Base-by-base conservation (phyloP, 495 filamentous ascomycete genomes). In the Neurospora sp. region DNA sequence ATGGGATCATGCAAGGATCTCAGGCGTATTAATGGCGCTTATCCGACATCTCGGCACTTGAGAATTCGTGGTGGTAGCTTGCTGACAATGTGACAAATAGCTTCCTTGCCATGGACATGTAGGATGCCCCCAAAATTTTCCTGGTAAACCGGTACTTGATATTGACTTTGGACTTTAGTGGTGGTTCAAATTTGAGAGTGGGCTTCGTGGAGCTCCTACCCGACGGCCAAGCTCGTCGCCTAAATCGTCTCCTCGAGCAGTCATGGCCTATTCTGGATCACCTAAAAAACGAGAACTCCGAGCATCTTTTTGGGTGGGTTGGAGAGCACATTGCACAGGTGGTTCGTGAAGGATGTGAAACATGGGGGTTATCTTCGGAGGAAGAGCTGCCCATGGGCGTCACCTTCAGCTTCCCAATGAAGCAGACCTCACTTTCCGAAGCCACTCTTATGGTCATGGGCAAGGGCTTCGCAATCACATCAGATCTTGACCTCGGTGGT, bases 391-490 rank as follows among this genome's bases (percentile, higher is more conserved):
- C 91, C 44, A 87, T 94, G 84, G 93, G 93, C 3, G 91, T 96
- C 48, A 93, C 93, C 16, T 96, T 94, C 79, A 93, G 90, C 82
- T 96, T 96, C 76, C 92, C 93, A 14, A 94, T 95, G 82, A 88
- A 89, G 78, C 93, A 96, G 85, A 86, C 87, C 72, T 90, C 91
- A 31, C 84, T 95, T 68, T 85, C 91, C 18, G 88, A 93, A 73
- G 93, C 93, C 11, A 91, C 89, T 6, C 81, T 96, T 46, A 93
- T 94, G 91, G 87, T 91, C 7, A 94, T 94, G 92, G 93, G 93
- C 39, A 95, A 96, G 82, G 93, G 93, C 31, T 96, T 95, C 75
- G 89, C 91, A 39, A 91, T 95, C 61, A 89, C 88, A 0, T 89
- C 89, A 3, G 87, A 91, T 48, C 84, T 93, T 35, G 89, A 95